Conservation (phyloP, 495 filamentous ascomycete genomes). For the Aspergillus funiculosus region DNA sequence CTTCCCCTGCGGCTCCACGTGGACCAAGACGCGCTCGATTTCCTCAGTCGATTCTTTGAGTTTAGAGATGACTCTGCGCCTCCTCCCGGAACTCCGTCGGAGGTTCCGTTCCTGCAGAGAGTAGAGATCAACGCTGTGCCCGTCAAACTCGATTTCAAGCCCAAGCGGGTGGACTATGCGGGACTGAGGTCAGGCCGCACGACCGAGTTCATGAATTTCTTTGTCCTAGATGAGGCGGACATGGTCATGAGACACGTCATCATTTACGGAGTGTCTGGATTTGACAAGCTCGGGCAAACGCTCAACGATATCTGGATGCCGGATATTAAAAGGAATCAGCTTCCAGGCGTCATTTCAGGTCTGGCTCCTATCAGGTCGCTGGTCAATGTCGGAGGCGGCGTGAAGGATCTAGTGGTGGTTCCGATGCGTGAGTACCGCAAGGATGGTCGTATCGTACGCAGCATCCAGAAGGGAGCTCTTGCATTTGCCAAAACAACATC, state of each 20-base stretch:
- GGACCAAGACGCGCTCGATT: conserved; percentile 96
- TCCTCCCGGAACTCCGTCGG: conserved; percentile 48
- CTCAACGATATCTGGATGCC: conserved; percentile 98
- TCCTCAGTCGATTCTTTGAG: conserved; percentile 94
- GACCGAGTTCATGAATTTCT: conserved; percentile 98
- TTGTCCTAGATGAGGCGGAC: conserved; percentile 82
- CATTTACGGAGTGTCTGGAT: conserved; percentile 84
- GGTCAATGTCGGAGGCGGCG: conserved; percentile 82
- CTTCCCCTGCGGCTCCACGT: conserved; percentile 89
- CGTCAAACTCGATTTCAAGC: conserved; percentile 92
- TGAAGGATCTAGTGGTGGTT: conserved; percentile 78
- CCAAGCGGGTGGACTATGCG: conserved; percentile 90
- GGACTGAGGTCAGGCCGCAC: conserved; percentile 96
- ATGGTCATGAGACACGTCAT: conserved; percentile 85
- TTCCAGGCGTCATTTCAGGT: conserved; percentile 82
- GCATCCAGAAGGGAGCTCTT: conserved; percentile 81
- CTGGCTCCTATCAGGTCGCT: conserved; percentile 84
- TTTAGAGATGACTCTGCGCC: conserved; percentile 77
- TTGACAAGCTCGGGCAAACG: conserved; percentile 78
- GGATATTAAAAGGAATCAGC: conserved; percentile 83
- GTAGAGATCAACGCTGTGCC: conserved; percentile 79
- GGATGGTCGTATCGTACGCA: conserved; percentile 86
- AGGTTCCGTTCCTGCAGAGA: conserved; percentile 84
- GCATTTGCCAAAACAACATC: conserved; percentile 90
- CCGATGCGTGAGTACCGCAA: conserved; percentile 90